Base-by-base conservation (phyloP, 331 rosid genomes). In the Pyrus hybrid region DNA sequence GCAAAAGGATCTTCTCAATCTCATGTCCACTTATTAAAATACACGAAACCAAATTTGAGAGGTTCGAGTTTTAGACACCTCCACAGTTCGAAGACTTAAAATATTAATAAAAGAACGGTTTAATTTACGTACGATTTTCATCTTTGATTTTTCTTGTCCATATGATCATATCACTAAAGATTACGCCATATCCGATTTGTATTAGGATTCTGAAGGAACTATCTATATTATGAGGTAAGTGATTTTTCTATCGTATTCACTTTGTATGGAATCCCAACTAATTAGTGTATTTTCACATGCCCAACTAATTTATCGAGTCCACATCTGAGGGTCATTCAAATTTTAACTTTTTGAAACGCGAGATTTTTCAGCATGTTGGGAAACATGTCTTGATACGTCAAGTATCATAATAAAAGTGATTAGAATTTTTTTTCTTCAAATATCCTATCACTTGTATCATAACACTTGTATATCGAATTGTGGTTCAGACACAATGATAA, bases 391-490 rank as follows among this genome's bases (percentile, higher is more conserved):
- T 0, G 1, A 37, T 37, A 8, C 43, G 2, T 35, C 3, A 2
- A 35, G 4, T 9, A 0, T 37, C 4, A 37, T 37, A 9, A 37
- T 37, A 37, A 37, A 37, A 9, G 1, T 37, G 0, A 8, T 37
- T 9, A 37, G 0, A 37, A 35, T 35, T 0, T 37, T 37, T 0
- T 37, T 0, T 8, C 8, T 35, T 2, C 2, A 37, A 37, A 0
- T 9, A 37, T 37, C 13, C 1, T 2, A 37, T 37, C 4, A 37
- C 13, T 37, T 26, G 28, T 37, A 26, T 26, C 12, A 35, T 35
- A 35, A 35, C 3, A 26, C 3, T 26, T 26, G 4, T 9, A 37
- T 37, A 37, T 37, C 13, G 4, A 37, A 37, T 0, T 37, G 13
- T 37, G 43, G 2, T 9, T 8, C 0, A 0, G 3, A 37, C 13